A percentile compares a stretch with the other conserved stretches of the same genome.
These are phyloP conservation scores for Ophidiomyces ophidiicola DNA, from an alignment of 2,329 filamentous ascomycete genomes.

Conservation along the genomic window DNA sequence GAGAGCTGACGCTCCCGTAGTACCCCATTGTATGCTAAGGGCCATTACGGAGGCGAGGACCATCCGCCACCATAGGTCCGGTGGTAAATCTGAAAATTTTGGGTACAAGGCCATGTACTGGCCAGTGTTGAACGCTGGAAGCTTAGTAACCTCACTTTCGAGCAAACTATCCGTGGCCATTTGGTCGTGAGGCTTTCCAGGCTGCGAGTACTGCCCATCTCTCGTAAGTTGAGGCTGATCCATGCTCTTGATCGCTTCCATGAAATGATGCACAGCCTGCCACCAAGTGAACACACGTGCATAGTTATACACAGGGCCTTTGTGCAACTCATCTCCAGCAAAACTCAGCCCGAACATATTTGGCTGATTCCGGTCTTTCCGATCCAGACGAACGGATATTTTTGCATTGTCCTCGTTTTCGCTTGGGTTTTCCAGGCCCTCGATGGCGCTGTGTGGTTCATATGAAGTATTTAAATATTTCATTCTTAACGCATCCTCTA, in stretches of 20 bases:
- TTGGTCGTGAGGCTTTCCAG: neutral
- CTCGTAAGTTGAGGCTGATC: neutral
- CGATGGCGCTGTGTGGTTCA: neutral
- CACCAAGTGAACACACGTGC: slow-evolving; percentile 5
- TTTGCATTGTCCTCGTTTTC: neutral
- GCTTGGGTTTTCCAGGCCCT: neutral
- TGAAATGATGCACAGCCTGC: slow-evolving; percentile 2
- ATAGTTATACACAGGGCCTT: slow-evolving; percentile 7
- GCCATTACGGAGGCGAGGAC: slow-evolving; percentile 6
- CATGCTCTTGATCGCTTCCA: neutral
- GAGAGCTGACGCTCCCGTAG: slow-evolving; percentile 4
- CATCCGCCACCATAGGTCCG: slow-evolving; percentile 6
- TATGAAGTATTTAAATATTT: neutral
- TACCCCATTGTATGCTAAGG: slow-evolving; percentile 5
- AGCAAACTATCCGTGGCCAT: neutral
- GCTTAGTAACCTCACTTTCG: slow-evolving; percentile 1
- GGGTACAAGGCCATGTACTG: neutral
- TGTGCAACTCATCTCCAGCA: slow-evolving; percentile 6
- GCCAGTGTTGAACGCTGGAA: neutral
- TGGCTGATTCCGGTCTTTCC: neutral
- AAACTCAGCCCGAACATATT: slow-evolving; percentile 3
- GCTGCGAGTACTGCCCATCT: neutral
- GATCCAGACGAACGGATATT: neutral
- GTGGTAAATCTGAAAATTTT: neutral
- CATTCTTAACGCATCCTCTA: slow-evolving; percentile 4